Base-by-base conservation (phyloP, 768 basidiomycete species). In the Podaxis pistillaris region DNA sequence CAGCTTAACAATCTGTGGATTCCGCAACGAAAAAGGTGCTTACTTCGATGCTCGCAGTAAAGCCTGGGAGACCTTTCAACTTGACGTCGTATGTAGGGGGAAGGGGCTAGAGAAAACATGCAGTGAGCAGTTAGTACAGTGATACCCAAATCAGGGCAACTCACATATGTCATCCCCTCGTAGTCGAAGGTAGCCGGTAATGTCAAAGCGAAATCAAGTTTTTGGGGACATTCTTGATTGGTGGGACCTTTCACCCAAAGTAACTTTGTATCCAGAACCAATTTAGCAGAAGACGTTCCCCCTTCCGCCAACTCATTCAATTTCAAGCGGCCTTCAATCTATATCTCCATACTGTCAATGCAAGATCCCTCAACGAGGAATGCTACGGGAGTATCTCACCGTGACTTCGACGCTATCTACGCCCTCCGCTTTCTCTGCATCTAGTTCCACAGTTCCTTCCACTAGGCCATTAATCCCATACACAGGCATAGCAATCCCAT, bases 21-120 rank as follows among this genome's bases (percentile, higher is more conserved):
- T 50, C 26, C 54, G 11, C 26, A 58, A 36, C 22, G 17, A 17
- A 17, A 28, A 30, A 46, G 8, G 5, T 26, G 63, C 75, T 64
- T 68, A 81, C 81, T 63, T 83, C 82, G 57, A 90, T 84, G 6
- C 72, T 81, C 13, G 90, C 89, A 15, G 78, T 76, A 68, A 92
- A 91, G 1, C 90, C 91, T 9, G 90, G 90, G 6, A 91, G 71
- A 2, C 90, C 90, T 12, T 83, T 81, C 17, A 92, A 75, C 65
- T 86, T 88, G 15, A 87, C 84, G 61, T 85, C 78, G 64, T 85
- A 87, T 12, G 84, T 89, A 0, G 90, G 91, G 22, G 90, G 90
- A 24, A 93, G 76, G 49, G 84, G 78, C 90, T 91, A 59, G 36
- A 60, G 33, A 51, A 37, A 44, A 63, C 51, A 58, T 63, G 33